A percentile compares a stretch with the other conserved stretches of the same genome.
Evolutionary conservation across 805 yeast species (phyloP).

Genomic region (Saccharomycopsis amapae): DNA sequence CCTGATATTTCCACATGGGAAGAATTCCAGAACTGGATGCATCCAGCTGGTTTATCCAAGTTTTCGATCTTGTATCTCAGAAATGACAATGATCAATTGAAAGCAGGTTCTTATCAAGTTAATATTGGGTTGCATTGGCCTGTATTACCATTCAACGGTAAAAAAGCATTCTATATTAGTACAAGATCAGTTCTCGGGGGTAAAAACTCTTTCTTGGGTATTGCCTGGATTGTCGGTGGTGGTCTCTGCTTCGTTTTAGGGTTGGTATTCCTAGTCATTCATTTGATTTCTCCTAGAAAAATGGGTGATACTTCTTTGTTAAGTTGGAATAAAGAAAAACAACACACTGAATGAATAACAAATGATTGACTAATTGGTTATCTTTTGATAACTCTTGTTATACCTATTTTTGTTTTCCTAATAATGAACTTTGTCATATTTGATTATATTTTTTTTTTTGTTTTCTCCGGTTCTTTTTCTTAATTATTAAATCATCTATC

Average conservation of each 20-base stretch:
- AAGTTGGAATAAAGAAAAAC: slow-evolving; percentile 58
- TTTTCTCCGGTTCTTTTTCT: no score
- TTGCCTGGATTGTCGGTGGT: slow-evolving; percentile 70
- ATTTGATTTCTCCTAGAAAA: slow-evolving; percentile 59
- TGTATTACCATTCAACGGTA: slow-evolving; percentile 58
- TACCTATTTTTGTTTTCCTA: neutral
- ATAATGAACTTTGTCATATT: no score
- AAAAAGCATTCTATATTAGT: slow-evolving; percentile 57
- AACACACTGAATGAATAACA: slow-evolving; percentile 2
- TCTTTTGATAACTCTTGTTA: neutral
- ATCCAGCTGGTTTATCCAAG: slow-evolving; percentile 88
- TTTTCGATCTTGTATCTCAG: slow-evolving; percentile 78
- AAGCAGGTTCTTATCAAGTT: slow-evolving; percentile 60
- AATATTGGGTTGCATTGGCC: slow-evolving; percentile 74
- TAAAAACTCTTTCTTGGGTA: slow-evolving; percentile 64
- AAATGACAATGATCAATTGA: slow-evolving; percentile 51
- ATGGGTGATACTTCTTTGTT: slow-evolving; percentile 64
- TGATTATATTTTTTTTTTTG: no score
- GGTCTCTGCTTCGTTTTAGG: slow-evolving; percentile 58
- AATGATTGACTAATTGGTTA: neutral
- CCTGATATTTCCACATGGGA: slow-evolving; percentile 76
- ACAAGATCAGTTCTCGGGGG: slow-evolving; percentile 75
- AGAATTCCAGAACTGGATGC: slow-evolving; percentile 94
- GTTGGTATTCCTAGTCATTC: slow-evolving; percentile 43
- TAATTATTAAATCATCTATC: no score